A percentile compares a stretch with the other conserved stretches of the same genome.
phyloP scores from a whole-genome alignment of 352 stramenopile species.

The Blastocystis sp. region DNA sequence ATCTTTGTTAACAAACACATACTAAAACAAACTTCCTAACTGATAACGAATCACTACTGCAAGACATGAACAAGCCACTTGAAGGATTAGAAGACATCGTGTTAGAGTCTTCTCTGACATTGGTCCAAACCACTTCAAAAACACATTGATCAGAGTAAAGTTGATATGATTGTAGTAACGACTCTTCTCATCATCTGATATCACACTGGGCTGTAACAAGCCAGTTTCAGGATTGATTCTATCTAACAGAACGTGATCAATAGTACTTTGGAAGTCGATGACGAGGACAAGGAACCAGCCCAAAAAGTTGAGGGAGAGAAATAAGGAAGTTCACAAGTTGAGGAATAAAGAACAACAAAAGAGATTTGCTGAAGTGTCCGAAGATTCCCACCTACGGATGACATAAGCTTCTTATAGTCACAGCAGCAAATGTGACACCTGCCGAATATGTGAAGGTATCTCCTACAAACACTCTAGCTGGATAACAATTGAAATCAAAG shows the following conservation, averaged over 20 bases:
- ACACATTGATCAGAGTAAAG: constrained; percentile 79
- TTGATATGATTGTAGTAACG: constrained; percentile 73
- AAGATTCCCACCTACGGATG: constrained; percentile 73
- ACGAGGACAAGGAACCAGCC: constrained; percentile 89
- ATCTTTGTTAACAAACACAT: too few relatives aligned
- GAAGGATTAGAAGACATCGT: constrained; percentile 72
- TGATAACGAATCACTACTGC: constrained; percentile 78
- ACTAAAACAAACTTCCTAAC: constrained; percentile 76
- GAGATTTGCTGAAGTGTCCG: constrained; percentile 94
- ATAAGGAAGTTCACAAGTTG: constrained; percentile 98
- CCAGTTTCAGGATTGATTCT: constrained; percentile 30
- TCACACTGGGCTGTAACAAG: neutral
- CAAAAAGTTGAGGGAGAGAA: constrained; percentile 91
- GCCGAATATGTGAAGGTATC: constrained; percentile 99
- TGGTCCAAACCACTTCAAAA: constrained; percentile 75
- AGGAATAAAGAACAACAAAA: constrained; percentile 93
- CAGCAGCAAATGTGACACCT: constrained; percentile 94
- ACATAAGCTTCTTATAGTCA: constrained; percentile 60
- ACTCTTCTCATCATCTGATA: neutral
- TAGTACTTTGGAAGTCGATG: constrained; percentile 85
- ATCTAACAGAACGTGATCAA: neutral
- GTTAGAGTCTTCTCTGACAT: constrained; percentile 75
- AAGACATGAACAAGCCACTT: constrained; percentile 71
- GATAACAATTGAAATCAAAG: constrained; percentile 92
- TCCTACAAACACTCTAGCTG: constrained; percentile 90